These are phyloP conservation scores for Iris pallida DNA, from an alignment of 116 monocot genomes.

Conservation along the genomic window DNA sequence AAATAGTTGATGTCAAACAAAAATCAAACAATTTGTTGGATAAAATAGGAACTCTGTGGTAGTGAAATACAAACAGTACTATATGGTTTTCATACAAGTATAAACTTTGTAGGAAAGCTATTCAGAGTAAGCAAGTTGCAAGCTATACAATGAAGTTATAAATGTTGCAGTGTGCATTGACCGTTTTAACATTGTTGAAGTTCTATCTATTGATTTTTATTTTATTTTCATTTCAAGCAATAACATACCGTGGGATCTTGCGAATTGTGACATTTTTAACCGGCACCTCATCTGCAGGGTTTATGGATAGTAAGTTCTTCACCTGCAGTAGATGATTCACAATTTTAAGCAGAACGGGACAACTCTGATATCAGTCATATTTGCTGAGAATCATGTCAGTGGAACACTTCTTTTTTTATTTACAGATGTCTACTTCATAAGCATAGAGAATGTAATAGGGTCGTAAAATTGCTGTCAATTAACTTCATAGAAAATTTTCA, in stretches of 20 bases:
- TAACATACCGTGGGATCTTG: conserved; percentile 80
- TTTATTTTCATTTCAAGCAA: background rate
- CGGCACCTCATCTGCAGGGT: conserved; percentile 65
- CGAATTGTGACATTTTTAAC: conserved; percentile 86
- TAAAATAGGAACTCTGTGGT: no score
- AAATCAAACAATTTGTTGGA: no score
- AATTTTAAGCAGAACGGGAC: background rate
- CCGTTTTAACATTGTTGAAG: no score
- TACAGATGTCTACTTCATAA: background rate
- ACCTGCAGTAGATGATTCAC: conserved; percentile 45
- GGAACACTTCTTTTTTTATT: background rate
- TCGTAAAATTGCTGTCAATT: background rate
- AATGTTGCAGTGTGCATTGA: background rate
- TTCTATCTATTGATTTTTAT: no score
- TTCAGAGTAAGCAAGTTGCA: no score
- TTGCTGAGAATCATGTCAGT: background rate
- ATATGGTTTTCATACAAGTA: no score
- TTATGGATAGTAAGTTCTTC: conserved; percentile 67
- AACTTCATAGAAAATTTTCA: no score
- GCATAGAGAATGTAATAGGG: background rate
- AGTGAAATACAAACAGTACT: no score
- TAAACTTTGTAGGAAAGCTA: no score
- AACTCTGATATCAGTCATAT: background rate
- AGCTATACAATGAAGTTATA: background rate
- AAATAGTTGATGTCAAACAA: no score